These are phyloP conservation scores for Myxozyma geophila DNA, from an alignment of 805 yeast genomes.

Conservation along the genomic window DNA sequence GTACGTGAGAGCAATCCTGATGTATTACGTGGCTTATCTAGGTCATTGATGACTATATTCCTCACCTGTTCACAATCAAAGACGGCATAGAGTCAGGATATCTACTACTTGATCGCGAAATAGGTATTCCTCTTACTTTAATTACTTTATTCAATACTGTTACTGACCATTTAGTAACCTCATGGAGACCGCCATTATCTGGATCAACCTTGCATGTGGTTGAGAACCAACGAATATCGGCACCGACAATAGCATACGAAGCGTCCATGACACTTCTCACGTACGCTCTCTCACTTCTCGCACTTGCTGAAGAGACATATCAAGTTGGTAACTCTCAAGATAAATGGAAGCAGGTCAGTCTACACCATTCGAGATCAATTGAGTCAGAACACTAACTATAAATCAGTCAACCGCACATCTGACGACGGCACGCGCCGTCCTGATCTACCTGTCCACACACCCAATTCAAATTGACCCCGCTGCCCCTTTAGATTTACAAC, in stretches of 20 bases:
- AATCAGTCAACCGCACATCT: constrained; percentile 40
- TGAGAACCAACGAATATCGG: constrained; percentile 25
- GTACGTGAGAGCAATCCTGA: neutral
- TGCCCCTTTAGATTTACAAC: constrained; percentile 38
- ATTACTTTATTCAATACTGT: neutral
- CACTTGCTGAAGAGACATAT: constrained; percentile 30
- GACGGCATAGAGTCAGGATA: constrained; percentile 34
- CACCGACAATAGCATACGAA: constrained; percentile 32
- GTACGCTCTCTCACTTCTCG: constrained; percentile 29
- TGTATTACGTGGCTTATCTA: constrained; percentile 7
- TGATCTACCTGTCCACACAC: constrained; percentile 37
- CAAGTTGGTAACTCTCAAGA: constrained; percentile 21
- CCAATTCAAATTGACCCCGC: constrained; percentile 24
- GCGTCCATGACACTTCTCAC: constrained; percentile 31
- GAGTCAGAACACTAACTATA: no score
- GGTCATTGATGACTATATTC: constrained; percentile 42
- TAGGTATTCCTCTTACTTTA: constrained; percentile 16
- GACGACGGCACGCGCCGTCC: constrained; percentile 38
- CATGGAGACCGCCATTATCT: constrained; percentile 41
- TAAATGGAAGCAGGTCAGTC: constrained; percentile 33
- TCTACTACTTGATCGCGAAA: constrained; percentile 33
- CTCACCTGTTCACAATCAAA: constrained; percentile 36
- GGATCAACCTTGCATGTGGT: constrained; percentile 19
- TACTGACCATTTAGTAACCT: constrained; percentile 18
- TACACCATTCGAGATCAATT: neutral